Percentiles rank a stretch among this genome's conserved stretches.
phyloP scores from a whole-genome alignment of 1,284 basidiomycete species.

The Ganoderma boninense region DNA sequence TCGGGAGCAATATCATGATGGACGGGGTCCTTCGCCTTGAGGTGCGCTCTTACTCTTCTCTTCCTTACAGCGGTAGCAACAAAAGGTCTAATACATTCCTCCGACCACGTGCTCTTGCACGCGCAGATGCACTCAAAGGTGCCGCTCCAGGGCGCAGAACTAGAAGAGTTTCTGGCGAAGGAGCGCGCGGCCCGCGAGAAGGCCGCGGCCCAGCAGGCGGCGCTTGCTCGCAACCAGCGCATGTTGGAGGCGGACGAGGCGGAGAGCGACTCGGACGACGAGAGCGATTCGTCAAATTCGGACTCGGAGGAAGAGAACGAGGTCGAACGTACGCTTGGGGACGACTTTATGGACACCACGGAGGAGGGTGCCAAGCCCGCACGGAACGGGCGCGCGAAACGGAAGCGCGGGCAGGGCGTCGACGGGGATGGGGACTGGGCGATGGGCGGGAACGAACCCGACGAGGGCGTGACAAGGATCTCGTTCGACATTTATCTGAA shows the following conservation, averaged over 20 bases:
- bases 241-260: conserved; percentile 92
- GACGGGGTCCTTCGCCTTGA: conserved; percentile 73
- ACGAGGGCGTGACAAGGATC: conserved; percentile 77
- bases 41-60: conserved; percentile 48
- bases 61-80: background rate
- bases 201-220: conserved; percentile 88
- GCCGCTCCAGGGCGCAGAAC: conserved; percentile 85
- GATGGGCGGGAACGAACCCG: conserved; percentile 65
- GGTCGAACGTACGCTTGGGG: conserved; percentile 67
- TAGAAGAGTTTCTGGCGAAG: conserved; percentile 83
- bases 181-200: conserved; percentile 87
- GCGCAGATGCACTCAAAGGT: conserved; percentile 89
- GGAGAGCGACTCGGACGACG: conserved; percentile 66
- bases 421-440: conserved; percentile 68
- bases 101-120: background rate
- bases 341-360: conserved; percentile 55
- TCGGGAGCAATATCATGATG: conserved; percentile 86
- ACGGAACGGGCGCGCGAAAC: conserved; percentile 28
- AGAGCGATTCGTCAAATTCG: conserved; percentile 65
- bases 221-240: conserved; percentile 82
- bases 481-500: conserved; percentile 98
- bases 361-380: conserved; percentile 35
- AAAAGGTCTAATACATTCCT: background rate
- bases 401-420: conserved; percentile 54
- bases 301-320: conserved; percentile 74